A percentile compares a stretch with the other conserved stretches of the same genome.
These are phyloP conservation scores for Blastocystis sp. DNA, from an alignment of 352 stramenopile species.

Conservation along the genomic window DNA sequence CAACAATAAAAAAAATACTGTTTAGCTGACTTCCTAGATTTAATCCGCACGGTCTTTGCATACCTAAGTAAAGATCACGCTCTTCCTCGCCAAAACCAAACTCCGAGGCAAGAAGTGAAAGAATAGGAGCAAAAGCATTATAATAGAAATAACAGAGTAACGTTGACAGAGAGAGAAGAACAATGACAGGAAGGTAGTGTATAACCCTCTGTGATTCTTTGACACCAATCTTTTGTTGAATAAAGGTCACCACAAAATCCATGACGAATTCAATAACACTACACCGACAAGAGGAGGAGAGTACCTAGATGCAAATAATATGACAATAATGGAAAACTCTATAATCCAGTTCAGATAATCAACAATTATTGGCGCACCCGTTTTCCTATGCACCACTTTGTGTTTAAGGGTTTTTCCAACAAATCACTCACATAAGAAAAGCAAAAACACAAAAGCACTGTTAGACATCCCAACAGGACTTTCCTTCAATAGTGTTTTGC, in stretches of 20 bases:
- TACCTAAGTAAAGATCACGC: constrained; percentile 14
- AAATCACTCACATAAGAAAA: not conserved
- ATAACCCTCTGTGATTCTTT: constrained; percentile 32
- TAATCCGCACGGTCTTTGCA: not conserved
- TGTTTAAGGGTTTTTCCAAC: not conserved
- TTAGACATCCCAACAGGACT: constrained; percentile 39
- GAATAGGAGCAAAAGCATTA: constrained; percentile 26
- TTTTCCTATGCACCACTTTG: not conserved
- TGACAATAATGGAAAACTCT: not conserved
- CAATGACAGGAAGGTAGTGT: constrained; percentile 4
- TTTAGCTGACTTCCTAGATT: constrained; percentile 33
- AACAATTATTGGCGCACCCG: not conserved
- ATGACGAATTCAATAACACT: not conserved
- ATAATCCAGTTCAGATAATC: not conserved
- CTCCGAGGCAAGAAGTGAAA: constrained; percentile 2
- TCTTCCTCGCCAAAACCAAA: constrained; percentile 39
- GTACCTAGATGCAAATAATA: not conserved
- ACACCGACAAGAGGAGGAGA: not conserved
- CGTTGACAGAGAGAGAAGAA: not conserved
- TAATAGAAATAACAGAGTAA: constrained; percentile 35
- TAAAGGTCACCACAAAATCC: not conserved
- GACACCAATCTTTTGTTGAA: constrained; percentile 18
- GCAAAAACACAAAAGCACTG: not conserved
- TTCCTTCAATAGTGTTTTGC: not conserved
- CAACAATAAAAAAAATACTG: constrained; percentile 39